Conservation (phyloP, 352 stramenopile species). For the Pelagophyceae sp. region DNA sequence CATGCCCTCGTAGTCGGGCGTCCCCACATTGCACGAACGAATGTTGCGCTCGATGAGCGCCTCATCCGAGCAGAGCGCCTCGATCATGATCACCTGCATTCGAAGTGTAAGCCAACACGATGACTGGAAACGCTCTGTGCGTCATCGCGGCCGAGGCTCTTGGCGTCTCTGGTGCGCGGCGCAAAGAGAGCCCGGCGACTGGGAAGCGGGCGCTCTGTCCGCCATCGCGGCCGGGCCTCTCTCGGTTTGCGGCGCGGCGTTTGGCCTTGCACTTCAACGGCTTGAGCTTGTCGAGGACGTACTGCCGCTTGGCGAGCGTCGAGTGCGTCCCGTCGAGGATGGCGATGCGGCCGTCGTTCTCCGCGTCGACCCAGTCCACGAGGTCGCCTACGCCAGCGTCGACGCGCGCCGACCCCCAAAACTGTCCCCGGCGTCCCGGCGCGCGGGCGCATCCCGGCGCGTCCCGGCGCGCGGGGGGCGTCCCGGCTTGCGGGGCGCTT, state of each 20-base stretch:
- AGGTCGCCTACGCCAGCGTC: conserved; percentile 41
- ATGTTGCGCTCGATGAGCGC: conserved; percentile 57
- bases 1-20: conserved; percentile 54
- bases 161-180: too few relatives aligned
- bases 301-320: conserved; percentile 51
- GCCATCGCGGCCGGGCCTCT: too few relatives aligned
- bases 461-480: conserved; percentile 72
- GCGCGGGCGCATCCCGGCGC: too few relatives aligned
- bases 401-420: conserved; percentile 52
- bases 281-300: conserved; percentile 54
- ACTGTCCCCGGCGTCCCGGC: too few relatives aligned
- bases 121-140: too few relatives aligned
- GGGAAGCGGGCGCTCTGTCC: too few relatives aligned
- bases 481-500: conserved; percentile 72
- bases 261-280: conserved; percentile 14
- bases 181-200: too few relatives aligned
- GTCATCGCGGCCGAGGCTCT: too few relatives aligned
- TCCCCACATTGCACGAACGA: conserved; percentile 53
- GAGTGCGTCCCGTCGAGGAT: conserved; percentile 74
- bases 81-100: conserved; percentile 19
- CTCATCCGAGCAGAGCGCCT: conserved; percentile 7
- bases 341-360: conserved; percentile 59
- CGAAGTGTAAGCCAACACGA: too few relatives aligned
- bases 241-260: background rate
- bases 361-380: conserved; percentile 36